Evolutionary conservation across 352 stramenopile genomes (phyloP).

Genomic region (Phytophthora lateralis): DNA sequence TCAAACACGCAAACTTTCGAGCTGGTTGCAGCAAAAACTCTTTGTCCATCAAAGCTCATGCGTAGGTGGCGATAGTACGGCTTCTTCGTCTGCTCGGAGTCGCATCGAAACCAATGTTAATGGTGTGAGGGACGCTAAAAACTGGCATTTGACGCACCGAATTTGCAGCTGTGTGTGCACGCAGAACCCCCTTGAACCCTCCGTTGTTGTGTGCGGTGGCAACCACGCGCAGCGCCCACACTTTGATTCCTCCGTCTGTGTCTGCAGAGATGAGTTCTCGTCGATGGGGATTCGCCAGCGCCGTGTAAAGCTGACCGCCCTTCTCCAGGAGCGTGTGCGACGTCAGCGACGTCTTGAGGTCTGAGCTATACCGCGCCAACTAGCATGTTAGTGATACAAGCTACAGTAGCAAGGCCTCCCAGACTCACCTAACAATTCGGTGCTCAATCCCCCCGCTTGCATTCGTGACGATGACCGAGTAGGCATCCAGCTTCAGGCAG

Average conservation of each 20-base stretch:
- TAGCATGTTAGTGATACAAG: neutral
- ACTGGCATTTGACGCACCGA: constrained; percentile 20
- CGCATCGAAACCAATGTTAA: neutral
- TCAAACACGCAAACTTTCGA: constrained; percentile 43
- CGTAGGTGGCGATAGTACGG: constrained; percentile 41
- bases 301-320: constrained; percentile 35
- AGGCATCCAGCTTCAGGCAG: constrained; percentile 45
- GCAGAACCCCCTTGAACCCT: constrained; percentile 55
- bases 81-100: constrained; percentile 31
- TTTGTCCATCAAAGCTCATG: constrained; percentile 38
- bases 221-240: constrained; percentile 48
- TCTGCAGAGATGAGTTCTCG: constrained; percentile 57
- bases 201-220: constrained; percentile 25
- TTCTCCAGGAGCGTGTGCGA: constrained; percentile 41
- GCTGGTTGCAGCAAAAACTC: constrained; percentile 40
- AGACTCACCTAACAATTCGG: constrained; percentile 46
- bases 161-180: constrained; percentile 46
- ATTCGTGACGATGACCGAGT: constrained; percentile 41
- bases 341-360: constrained; percentile 45
- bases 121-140: neutral
- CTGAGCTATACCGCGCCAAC: constrained; percentile 28
- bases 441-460: constrained; percentile 41
- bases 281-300: constrained; percentile 45
- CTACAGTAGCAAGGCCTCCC: neutral
- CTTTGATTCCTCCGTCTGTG: constrained; percentile 57